Base-by-base conservation (phyloP, 1,139 yeast species). In the Chernovozyma sophiae-reginae region DNA sequence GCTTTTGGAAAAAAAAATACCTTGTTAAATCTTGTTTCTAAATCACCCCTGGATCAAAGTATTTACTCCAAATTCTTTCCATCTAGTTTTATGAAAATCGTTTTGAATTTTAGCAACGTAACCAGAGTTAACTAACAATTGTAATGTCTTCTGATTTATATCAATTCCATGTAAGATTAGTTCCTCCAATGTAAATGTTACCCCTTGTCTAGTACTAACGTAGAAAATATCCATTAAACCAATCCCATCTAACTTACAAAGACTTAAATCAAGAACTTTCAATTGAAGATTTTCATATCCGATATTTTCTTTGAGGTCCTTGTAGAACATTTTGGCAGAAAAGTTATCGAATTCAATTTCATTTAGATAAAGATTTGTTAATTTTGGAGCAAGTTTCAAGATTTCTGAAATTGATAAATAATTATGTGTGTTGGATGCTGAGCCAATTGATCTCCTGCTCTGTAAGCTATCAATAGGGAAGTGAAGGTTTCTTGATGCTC, bases 31-130 rank as follows among this genome's bases (percentile, higher is more conserved):
- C n/a, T n/a, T n/a, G n/a, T n/a, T 20, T 20, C 23, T 10, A 20
- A 20, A 7, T 25, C 27, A 25, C 5, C 27, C 32, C 17, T 35
- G 39, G 3, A 36, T 35, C 22, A 35, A 34, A 19, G 31, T 49
- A 39, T 66, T 69, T 3, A 56, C 46, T 1, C 74, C 74, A 47
- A 60, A 69, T 29, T 51, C 54, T 40, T 53, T 52, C 74, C 75
- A 69, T 43, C 51, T 53, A 7, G 44, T 42, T 36, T 52, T 56
- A 35, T 51, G 47, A 2, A 51, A 49, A 42, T 68, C 72, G 33
- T 56, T 56, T 14, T 40, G 43, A 5, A 65, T 43, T 4, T 32
- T 40, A 2, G 44, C 44, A 1, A 56, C 60, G 38, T 46, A 54
- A 4, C 53, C 54, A 14, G 46, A 39, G 20, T 46, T 48, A 13